Conservation (phyloP, 768 basidiomycete species). For the Collybiopsis luxurians region DNA sequence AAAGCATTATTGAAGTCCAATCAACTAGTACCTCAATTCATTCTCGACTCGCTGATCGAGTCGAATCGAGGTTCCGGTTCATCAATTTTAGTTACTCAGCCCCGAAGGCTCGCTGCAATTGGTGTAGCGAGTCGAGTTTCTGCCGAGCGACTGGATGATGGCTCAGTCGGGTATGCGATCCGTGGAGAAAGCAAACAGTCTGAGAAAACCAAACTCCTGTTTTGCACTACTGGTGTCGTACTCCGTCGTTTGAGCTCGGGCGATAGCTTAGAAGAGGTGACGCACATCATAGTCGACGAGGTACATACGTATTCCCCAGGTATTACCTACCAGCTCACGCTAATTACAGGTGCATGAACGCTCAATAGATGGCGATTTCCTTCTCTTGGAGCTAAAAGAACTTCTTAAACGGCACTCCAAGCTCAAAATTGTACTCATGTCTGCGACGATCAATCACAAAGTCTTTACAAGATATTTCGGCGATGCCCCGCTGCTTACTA, state of each 20-base stretch:
- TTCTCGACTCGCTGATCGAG: slow-evolving; percentile 78
- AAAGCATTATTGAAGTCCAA: not conserved
- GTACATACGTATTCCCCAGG: slow-evolving; percentile 32
- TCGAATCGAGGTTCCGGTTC: slow-evolving; percentile 58
- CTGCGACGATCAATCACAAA: slow-evolving; percentile 91
- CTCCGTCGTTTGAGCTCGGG: slow-evolving; percentile 74
- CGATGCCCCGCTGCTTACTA: slow-evolving; percentile 75
- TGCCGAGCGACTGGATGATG: slow-evolving; percentile 71
- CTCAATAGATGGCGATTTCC: slow-evolving; percentile 86
- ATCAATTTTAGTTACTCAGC: slow-evolving; percentile 86
- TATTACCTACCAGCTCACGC: not conserved
- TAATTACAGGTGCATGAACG: slow-evolving; percentile 81
- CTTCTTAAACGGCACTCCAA: slow-evolving; percentile 58
- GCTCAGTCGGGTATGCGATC: slow-evolving; percentile 85
- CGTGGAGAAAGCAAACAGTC: slow-evolving; percentile 78
- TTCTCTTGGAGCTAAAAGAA: slow-evolving; percentile 81
- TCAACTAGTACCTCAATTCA: slow-evolving; percentile 76
- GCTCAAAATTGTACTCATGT: slow-evolving; percentile 88
- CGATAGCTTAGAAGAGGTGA: slow-evolving; percentile 66
- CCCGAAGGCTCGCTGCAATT: slow-evolving; percentile 84
- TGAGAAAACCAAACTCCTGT: slow-evolving; percentile 70
- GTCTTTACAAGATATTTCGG: slow-evolving; percentile 82
- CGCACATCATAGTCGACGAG: slow-evolving; percentile 91
- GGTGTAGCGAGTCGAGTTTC: slow-evolving; percentile 88
- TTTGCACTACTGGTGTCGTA: slow-evolving; percentile 94